Evolutionary conservation across 495 filamentous ascomycete genomes (phyloP), one percentile per base, ranked within the genome.

Genomic region (Oidiodendron maius): DNA sequence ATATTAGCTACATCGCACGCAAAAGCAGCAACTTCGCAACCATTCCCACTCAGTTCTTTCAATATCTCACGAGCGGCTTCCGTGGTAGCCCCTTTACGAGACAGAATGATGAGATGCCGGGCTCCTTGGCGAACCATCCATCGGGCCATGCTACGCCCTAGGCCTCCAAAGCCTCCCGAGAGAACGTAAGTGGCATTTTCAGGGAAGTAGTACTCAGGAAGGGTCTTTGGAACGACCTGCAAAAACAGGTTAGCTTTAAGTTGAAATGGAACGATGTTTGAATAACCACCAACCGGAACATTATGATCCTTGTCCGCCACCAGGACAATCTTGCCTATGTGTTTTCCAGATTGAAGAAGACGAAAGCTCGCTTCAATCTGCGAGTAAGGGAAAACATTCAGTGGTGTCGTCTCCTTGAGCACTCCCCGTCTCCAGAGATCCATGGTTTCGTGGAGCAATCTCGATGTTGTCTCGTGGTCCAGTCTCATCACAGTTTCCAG

Each of bases 121-220:
- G 81, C 83, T 1, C 81, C 81, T 28, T 72, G 63, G 13, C 70
- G 58, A 5, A 71, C 69, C 65, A 87, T 64, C 64, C 63, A 74
- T 40, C n/a, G 70, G 2, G 72, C 64, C 10, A 82, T 65, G 5
- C 60, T 63, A 8, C 68, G 52, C 3, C 82, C 78, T 3, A 84
- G 68, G 0, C 74, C 70, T 0, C 67, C 71, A 8, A 83, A 69
- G 12, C 82, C 78, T 3, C 82, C 78, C 16, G 77, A 63, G 3
- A 86, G 56, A 10, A 86, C 63, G 51, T 85, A 84, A 3, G 73
- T 71, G 2, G 71, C 75, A 25, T 64, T 66, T n/a, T n/a, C n/a
- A n/a, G n/a, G 15, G 47, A 35, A 34, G 32, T 35, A 16, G 4
- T 34, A 9, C n/a, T 34, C n/a, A 8, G 28, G n/a, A n/a, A 34